Evolutionary conservation across 2,329 filamentous ascomycete genomes (phyloP).

Genomic region (Aspergillus pseudoglaucus): DNA sequence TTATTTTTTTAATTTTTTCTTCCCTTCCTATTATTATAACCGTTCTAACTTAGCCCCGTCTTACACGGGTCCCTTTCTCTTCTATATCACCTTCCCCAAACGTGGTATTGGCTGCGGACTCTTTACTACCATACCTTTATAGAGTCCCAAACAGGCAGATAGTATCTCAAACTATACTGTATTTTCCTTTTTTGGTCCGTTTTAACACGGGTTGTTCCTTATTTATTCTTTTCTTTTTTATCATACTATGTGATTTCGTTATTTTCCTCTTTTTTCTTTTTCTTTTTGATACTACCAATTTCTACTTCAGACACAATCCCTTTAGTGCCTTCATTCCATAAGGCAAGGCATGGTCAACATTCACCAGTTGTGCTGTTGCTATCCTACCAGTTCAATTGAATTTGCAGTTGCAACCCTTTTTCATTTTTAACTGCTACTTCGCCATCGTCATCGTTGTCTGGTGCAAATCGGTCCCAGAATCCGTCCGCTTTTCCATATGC

Average conservation of each 20-base stretch:
- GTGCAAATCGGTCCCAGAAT: not conserved
- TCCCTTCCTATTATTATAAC: not conserved
- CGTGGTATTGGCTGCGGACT: not conserved
- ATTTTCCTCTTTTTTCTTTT: constrained; percentile 33
- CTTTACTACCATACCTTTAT: not conserved
- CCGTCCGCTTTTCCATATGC: constrained; percentile 23
- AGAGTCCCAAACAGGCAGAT: not conserved
- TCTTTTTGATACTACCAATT: not conserved
- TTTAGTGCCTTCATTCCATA: constrained; percentile 28
- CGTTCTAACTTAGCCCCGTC: not conserved
- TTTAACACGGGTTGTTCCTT: not conserved
- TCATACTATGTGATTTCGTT: constrained; percentile 28
- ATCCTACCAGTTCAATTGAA: constrained; percentile 11
- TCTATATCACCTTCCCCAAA: not conserved
- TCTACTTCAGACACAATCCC: constrained; percentile 27
- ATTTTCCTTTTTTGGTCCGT: not conserved
- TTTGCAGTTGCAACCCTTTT: not conserved
- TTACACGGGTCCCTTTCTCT: not conserved
- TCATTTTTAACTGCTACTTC: constrained; percentile 1
- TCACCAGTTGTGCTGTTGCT: constrained; percentile 19
- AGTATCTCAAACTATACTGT: not conserved
- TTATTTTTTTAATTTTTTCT: no score
- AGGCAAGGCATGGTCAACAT: constrained; percentile 20
- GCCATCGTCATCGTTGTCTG: not conserved
- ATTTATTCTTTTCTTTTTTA: not conserved